Evolutionary conservation across 352 stramenopile species (phyloP), one percentile per base, ranked within the genome.

Genomic region (Phytopythium montanum): DNA sequence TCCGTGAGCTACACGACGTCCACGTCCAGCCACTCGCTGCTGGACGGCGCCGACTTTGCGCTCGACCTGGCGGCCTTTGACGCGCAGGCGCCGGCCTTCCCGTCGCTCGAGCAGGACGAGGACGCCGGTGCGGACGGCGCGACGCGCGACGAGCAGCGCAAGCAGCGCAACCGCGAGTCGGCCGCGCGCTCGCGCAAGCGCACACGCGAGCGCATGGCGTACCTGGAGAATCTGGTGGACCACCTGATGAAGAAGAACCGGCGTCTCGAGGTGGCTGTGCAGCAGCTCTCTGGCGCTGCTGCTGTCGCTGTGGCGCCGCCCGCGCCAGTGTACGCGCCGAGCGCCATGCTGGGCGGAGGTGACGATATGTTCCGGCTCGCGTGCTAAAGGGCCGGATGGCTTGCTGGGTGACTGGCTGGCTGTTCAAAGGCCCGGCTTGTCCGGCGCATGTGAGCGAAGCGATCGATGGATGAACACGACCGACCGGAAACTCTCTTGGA

Each of bases 181-280:
- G 64, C 64, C 6, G 64, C 64, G 6, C 62, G 62, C 16, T 70
- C 64, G 6, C 48, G 64, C 13, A 50, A 59, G 54, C 59, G 59
- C 42, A 54, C 59, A n/a, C 59, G 62, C 16, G 64, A 66, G 23
- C 46, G 31, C 34, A 64, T 64, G 57, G 48, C 41, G 19, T 42
- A 62, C 28, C 63, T 70, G n/a, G 63, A 66, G 46, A 58, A 63
- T 38, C 41, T 38, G 29, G 51, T 58, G 53, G 53, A 58, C 53
- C 53, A 58, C 53, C 53, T 58, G 13, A 58, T 58, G 34, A 58
- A 58, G 53, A 58, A 58, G 53, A 58, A 58, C 53, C 53, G 53
- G 21, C 53, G 53, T 38, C 53, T 58, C 3, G 53, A 58, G 53
- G 13, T 45, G 36, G 53, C 53, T 16, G 36, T 58, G 53, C 53